phyloP scores from a whole-genome alignment of 2,329 filamentous ascomycete genomes.

The Cytospora schulzeri region DNA sequence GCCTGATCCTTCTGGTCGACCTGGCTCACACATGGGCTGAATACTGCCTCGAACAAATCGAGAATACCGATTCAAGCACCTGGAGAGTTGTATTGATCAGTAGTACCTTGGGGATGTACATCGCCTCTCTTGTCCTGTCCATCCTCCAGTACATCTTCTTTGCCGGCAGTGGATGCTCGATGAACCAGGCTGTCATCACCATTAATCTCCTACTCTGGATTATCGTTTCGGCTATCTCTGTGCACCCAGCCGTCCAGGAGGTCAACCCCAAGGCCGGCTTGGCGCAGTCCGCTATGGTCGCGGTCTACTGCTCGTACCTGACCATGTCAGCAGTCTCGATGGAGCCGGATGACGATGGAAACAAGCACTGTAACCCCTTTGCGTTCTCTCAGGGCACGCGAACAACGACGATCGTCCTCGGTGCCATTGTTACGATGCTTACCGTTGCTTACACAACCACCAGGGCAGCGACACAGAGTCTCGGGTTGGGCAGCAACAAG shows the following conservation, averaged over 20 bases:
- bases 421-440: constrained; percentile 93
- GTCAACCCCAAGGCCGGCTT: constrained; percentile 91
- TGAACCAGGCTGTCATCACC: constrained; percentile 97
- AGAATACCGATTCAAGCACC: constrained; percentile 78
- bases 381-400: constrained; percentile 83
- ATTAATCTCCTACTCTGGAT: constrained; percentile 88
- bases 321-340: constrained; percentile 98
- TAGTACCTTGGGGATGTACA: constrained; percentile 91
- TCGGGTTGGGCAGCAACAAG: constrained; percentile 67
- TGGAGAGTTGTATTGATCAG: constrained; percentile 90
- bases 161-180: constrained; percentile 75
- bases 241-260: constrained; percentile 88
- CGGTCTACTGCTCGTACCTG: constrained; percentile 96
- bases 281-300: constrained; percentile 97
- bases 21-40: constrained; percentile 97
- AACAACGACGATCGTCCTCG: constrained; percentile 87
- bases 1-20: constrained; percentile 89
- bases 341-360: constrained; percentile 91
- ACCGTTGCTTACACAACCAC: constrained; percentile 98
- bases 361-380: constrained; percentile 91
- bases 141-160: constrained; percentile 98
- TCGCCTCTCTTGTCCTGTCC: constrained; percentile 89
- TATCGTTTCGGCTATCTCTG: constrained; percentile 77
- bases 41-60: constrained; percentile 91
- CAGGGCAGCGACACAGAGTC: constrained; percentile 86